phyloP scores from a whole-genome alignment of 2,329 filamentous ascomycete species.

The Phaeosphaeriaceae sp. region DNA sequence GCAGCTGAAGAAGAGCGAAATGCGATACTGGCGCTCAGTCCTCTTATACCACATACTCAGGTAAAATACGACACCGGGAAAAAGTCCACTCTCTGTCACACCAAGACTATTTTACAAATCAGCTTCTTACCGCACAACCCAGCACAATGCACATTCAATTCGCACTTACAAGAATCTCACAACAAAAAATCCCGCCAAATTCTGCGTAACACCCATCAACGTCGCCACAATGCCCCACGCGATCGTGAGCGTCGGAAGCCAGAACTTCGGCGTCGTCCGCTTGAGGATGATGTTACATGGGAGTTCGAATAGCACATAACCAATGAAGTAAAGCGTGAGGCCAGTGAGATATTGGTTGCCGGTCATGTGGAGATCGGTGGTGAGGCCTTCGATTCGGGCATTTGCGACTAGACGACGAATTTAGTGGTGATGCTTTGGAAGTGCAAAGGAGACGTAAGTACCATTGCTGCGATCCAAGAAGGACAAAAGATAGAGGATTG shows the following conservation, averaged over 20 bases:
- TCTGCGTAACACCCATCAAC: conserved; percentile 58
- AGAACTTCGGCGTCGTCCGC: conserved; percentile 60
- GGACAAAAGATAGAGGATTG: conserved; percentile 49
- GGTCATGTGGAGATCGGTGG: conserved; percentile 40
- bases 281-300: conserved; percentile 68
- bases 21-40: conserved; percentile 64
- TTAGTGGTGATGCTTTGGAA: conserved; percentile 6
- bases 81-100: conserved; percentile 46
- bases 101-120: conserved; percentile 30
- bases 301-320: conserved; percentile 59
- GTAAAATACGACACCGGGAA: conserved; percentile 59
- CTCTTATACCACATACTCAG: conserved; percentile 70
- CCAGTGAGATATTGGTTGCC: conserved; percentile 67
- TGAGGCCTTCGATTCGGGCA: conserved; percentile 51
- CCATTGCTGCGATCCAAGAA: conserved; percentile 49
- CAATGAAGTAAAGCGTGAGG: conserved; percentile 70
- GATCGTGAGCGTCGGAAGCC: conserved; percentile 57
- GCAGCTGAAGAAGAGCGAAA: conserved; percentile 67
- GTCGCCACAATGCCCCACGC: conserved; percentile 59
- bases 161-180: conserved; percentile 52
- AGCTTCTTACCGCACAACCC: no score
- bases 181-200: conserved; percentile 55
- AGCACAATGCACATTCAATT: no score
- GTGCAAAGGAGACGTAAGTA: conserved; percentile 14
- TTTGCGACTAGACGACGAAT: conserved; percentile 51